Evolutionary conservation across 2,329 filamentous ascomycete species (phyloP), one percentile per base, ranked within the genome.

Genomic region (Ophiocordyceps camponoti-leonardi): DNA sequence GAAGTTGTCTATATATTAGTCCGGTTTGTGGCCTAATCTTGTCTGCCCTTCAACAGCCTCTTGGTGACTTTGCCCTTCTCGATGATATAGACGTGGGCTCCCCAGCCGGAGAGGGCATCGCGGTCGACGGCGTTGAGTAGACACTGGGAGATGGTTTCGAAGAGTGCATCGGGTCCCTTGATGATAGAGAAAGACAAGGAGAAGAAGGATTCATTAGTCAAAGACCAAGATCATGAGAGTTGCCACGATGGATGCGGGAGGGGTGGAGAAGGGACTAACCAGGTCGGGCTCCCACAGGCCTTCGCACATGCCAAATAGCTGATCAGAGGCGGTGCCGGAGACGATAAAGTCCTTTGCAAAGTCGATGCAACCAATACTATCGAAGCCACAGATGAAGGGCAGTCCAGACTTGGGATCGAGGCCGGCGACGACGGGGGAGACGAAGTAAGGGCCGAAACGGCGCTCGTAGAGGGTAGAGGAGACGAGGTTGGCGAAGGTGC

Each of bases 31-130:
- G 35, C 22, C 51, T 86, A 88, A 65, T 96, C 90, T 71, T 96
- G 90, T 72, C 88, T 80, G 61, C 88, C 88, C 79, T 96, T 96
- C 65, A 98, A 73, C 79, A 98, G 79, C 64, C 92, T 77, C 82
- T 96, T 95, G 59, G 92, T 96, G 51, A 98, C 86, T 83, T 96
- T 96, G 71, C 94, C 88, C 77, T 98, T 98, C 74, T 96, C 92
- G 65, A 98, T 94, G 61, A 98, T 94, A 71, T 96, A 98, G 56
- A 98, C 92, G 61, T 98, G 87, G 37, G 92, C 92, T 62, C 92
- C 92, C 92, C 92, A 96, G 52, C 92, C 92, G 35, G 90, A 95
- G 51, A 98, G 73, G 45, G 92, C 92, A 67, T 98, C 92, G 68
- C 92, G 78, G 67, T 98, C 92, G 48, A 96, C 86, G 49, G 92